Conservation (phyloP, 495 filamentous ascomycete species). For the Neurospora terricola region DNA sequence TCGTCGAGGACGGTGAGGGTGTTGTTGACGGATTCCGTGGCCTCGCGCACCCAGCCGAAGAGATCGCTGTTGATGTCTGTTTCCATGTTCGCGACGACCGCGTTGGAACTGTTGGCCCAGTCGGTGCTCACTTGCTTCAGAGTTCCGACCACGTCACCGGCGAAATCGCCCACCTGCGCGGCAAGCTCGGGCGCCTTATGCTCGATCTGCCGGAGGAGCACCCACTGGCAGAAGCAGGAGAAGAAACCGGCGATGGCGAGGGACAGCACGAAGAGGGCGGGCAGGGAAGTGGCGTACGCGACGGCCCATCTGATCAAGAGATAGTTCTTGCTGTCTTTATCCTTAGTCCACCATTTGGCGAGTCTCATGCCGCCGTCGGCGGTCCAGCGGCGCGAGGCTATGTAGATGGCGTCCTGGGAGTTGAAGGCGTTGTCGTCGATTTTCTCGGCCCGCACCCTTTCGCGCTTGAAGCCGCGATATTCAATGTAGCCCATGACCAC, state of each 20-base stretch:
- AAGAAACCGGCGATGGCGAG: slow-evolving; percentile 79
- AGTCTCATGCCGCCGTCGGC: slow-evolving; percentile 60
- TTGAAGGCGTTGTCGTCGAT: slow-evolving; percentile 57
- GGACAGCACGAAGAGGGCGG: slow-evolving; percentile 79
- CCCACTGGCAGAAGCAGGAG: slow-evolving; percentile 74
- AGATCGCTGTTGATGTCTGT: slow-evolving; percentile 69
- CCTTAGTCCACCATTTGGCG: slow-evolving; percentile 46
- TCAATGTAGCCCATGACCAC: slow-evolving; percentile 72
- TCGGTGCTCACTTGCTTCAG: slow-evolving; percentile 62
- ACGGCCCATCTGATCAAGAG: slow-evolving; percentile 73
- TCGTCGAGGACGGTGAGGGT: slow-evolving; percentile 77
- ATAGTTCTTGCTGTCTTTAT: slow-evolving; percentile 43
- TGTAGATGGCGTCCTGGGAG: slow-evolving; percentile 81
- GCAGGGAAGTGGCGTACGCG: slow-evolving; percentile 74
- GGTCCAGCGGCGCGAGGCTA: slow-evolving; percentile 69
- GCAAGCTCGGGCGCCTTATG: slow-evolving; percentile 68
- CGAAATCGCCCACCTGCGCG: slow-evolving; percentile 68
- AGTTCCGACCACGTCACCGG: slow-evolving; percentile 62
- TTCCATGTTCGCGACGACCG: slow-evolving; percentile 48
- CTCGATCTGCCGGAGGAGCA: slow-evolving; percentile 63
- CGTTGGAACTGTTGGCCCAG: slow-evolving; percentile 74
- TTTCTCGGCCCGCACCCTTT: slow-evolving; percentile 57
- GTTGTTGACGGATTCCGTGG: slow-evolving; percentile 68
- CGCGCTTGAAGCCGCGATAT: slow-evolving; percentile 63
- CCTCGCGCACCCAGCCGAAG: slow-evolving; percentile 80